phyloP scores from a whole-genome alignment of 1,284 basidiomycete species.

The Cutaneotrichosporon mucoides region DNA sequence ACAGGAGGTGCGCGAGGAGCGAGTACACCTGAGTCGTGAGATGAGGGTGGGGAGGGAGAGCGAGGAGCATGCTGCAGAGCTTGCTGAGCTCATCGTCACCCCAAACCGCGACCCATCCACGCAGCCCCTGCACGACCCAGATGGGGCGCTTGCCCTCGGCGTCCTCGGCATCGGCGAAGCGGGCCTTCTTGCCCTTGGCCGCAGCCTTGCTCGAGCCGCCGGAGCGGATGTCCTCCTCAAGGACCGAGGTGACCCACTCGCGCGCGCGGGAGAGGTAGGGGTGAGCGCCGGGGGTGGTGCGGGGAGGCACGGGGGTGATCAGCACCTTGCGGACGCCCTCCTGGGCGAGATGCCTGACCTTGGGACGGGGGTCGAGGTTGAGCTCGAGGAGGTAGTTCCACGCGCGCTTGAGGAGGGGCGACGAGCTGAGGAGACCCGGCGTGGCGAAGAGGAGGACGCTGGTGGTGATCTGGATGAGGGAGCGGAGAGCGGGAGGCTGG shows the following conservation, averaged over 20 bases:
- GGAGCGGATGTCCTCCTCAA: slow-evolving; percentile 61
- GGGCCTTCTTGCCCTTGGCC: slow-evolving; percentile 61
- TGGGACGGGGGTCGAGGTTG: slow-evolving; percentile 82
- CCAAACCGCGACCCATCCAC: slow-evolving; percentile 58
- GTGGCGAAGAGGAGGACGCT: slow-evolving; percentile 69
- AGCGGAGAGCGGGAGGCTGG: slow-evolving; percentile 46
- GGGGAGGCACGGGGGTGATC: slow-evolving; percentile 67
- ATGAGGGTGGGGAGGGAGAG: slow-evolving; percentile 75
- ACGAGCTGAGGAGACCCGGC: slow-evolving; percentile 59
- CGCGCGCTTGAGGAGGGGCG: slow-evolving; percentile 63
- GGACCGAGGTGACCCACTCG: slow-evolving; percentile 71
- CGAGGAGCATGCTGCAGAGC: slow-evolving; percentile 66
- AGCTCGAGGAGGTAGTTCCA: slow-evolving; percentile 72
- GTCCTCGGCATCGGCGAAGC: slow-evolving; percentile 52
- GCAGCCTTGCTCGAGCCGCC: slow-evolving; percentile 56
- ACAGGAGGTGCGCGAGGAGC: slow-evolving; percentile 69
- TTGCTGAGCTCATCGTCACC: slow-evolving; percentile 64
- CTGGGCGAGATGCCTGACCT: slow-evolving; percentile 86
- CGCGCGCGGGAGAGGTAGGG: slow-evolving; percentile 72
- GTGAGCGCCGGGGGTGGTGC: slow-evolving; percentile 59
- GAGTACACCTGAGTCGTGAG: slow-evolving; percentile 78
- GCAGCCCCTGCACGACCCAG: slow-evolving; percentile 70
- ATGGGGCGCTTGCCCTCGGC: slow-evolving; percentile 67
- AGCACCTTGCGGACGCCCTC: slow-evolving; percentile 77
- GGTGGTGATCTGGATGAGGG: slow-evolving; percentile 57